Base-by-base conservation (phyloP, 1,284 basidiomycete species). In the Ganoderma lucidum region DNA sequence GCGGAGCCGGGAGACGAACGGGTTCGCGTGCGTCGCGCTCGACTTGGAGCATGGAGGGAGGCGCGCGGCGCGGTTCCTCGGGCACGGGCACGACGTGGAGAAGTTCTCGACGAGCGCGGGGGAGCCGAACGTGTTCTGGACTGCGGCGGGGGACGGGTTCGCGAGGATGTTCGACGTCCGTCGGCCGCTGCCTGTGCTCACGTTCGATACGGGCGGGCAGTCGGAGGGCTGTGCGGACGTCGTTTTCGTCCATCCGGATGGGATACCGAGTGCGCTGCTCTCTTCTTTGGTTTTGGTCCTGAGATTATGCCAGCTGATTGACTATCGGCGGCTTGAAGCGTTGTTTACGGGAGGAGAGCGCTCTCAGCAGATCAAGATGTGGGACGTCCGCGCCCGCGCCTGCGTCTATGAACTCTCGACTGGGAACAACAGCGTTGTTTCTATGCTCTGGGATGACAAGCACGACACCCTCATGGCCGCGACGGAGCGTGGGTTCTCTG, bases 101-200 rank as follows among this genome's bases (percentile, higher is more conserved):
- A 68, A 67, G 28, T 77, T 83, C 65, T 78, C 82, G 17, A 80
- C 79, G 8, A 81, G 80, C 70, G 70, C 67, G 0, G 80, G 69
- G 1, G 81, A 84, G 58, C 76, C 79, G 14, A 80, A 81, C 64
- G 65, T 74, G 0, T 85, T 86, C 72, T 62, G 78, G 44, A 84
- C 83, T 0, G 78, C 78, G 6, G 77, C 76, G n/a, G 67, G 62
- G 44, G 84, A 85, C 67, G 82, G 84, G 1, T 78, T 74, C 63
- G 81, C 78, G 30, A 73, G 84, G 9, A 68, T 85, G n/a, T 85
- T 77, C 67, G 83, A 84, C 71, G 71, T 79, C 10, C 79, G 83
- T 12, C 70, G 72, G 15, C 73, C 77, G 19, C 65, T 78, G 2
- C 68, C 80, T 61, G 37, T 74, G 12, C 42, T 78, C 30, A 78